Base-by-base conservation (phyloP, 768 basidiomycete genomes). In the Neoboletus magnificus region DNA sequence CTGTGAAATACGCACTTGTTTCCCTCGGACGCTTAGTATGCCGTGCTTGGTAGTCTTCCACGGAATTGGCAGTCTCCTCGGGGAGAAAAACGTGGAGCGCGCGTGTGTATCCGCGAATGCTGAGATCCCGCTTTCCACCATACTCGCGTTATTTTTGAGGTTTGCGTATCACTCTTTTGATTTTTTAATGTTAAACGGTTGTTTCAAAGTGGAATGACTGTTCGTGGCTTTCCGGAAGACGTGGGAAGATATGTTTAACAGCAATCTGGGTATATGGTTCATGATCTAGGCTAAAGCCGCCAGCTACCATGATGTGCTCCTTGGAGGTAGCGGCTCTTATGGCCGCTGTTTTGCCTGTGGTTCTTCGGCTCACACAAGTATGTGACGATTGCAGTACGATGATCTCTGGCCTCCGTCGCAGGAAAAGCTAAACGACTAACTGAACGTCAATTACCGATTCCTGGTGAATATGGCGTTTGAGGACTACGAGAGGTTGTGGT, bases 11-110 rank as follows among this genome's bases (percentile, higher is more conserved):
- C 33, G 35, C 5, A 16, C 32, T 25, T 18, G 33, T 25, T 35
- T 35, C 33, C 33, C 27, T 45, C 7, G 27, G 12, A 20, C n/a
- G n/a, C 10, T 5, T 12, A 45, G 13, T 29, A n/a, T n/a, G n/a
- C n/a, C n/a, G n/a, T n/a, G 43, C 10, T 44, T 22, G 25, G 12
- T n/a, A 20, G n/a, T 6, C 20, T 22, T 41, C 20, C 20, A 3
- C 4, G 20, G 18, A 45, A 13, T 42, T 39, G 23, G n/a, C 15
- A 23, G 54, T 44, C 50, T 54, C 54, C 54, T 55, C 42, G 55
- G 55, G 33, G 35, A 43, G 35, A 43, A 53, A 35, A 27, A 39
- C 6, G 8, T 37, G 5, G 13, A 32, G 42, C 23, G 6, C 29
- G n/a, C 29, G 29, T 8, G 25, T 11, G 29, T 13, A 12, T 7